These are phyloP conservation scores for Phellopilus nigrolimitatus DNA, from an alignment of 1,284 basidiomycete genomes.

Conservation along the genomic window DNA sequence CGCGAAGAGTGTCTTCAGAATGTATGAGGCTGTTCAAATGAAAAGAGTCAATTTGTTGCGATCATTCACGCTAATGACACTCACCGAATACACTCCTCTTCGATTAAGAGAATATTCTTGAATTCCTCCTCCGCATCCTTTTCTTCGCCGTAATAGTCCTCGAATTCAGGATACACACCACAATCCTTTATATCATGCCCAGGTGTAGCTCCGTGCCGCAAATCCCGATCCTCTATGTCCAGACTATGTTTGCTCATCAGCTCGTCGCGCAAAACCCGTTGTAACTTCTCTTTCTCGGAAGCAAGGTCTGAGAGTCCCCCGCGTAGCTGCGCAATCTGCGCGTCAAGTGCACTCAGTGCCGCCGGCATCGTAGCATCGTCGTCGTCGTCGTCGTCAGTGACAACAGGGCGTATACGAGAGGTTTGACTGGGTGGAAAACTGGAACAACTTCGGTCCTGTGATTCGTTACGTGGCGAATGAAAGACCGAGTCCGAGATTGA, in stretches of 20 bases:
- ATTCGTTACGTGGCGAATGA: neutral
- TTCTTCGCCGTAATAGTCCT: neutral
- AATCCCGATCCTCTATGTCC: neutral
- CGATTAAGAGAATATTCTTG: slow-evolving; percentile 10
- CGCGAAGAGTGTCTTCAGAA: slow-evolving; percentile 6
- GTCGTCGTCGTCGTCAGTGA: neutral
- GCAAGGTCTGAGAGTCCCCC: slow-evolving; percentile 2
- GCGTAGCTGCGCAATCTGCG: slow-evolving; percentile 10
- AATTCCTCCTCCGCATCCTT: slow-evolving; percentile 2
- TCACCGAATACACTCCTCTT: slow-evolving; percentile 19
- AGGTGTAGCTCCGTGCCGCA: no score
- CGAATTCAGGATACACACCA: neutral
- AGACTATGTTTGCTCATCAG: neutral
- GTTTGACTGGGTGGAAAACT: neutral
- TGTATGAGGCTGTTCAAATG: slow-evolving; percentile 10
- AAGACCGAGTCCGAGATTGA: neutral
- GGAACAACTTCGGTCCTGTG: neutral
- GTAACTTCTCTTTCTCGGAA: slow-evolving; percentile 13
- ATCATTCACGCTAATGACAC: neutral
- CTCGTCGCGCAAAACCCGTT: neutral
- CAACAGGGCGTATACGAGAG: neutral
- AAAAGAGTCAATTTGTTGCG: neutral
- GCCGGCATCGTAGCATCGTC: neutral
- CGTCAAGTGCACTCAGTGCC: slow-evolving; percentile 4
- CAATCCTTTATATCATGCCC: neutral